Conservation (phyloP, 306 rosid genomes). For the Ammopiptanthus mongolicus region DNA sequence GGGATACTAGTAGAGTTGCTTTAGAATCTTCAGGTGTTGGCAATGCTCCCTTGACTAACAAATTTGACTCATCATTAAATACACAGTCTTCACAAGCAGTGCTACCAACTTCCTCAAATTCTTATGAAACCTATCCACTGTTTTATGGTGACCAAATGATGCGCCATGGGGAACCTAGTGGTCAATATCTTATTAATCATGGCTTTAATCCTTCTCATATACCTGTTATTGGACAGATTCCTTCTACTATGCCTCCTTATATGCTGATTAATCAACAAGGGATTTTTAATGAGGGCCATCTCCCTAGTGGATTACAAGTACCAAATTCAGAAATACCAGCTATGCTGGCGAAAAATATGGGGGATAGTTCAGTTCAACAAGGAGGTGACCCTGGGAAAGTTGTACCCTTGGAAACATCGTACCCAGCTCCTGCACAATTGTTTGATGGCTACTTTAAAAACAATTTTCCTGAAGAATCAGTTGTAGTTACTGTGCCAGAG, state of each 20-base stretch:
- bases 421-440: slow-evolving; percentile 24
- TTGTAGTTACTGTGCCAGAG: slow-evolving; percentile 22
- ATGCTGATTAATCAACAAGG: slow-evolving; percentile 37
- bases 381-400: slow-evolving; percentile 31
- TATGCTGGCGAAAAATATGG: slow-evolving; percentile 25
- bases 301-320: slow-evolving; percentile 24
- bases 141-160: slow-evolving; percentile 32
- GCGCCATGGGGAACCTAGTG: slow-evolving; percentile 33
- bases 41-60: slow-evolving; percentile 28
- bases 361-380: slow-evolving; percentile 36
- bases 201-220: slow-evolving; percentile 27
- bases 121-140: slow-evolving; percentile 34
- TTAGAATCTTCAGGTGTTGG: slow-evolving; percentile 25
- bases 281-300: slow-evolving; percentile 26
- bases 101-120: slow-evolving; percentile 35
- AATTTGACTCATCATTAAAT: slow-evolving; percentile 23
- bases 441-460: slow-evolving; percentile 24
- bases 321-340: slow-evolving; percentile 29
- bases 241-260: slow-evolving; percentile 18
- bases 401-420: slow-evolving; percentile 13
- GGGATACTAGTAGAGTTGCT: slow-evolving; percentile 30
- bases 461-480: slow-evolving; percentile 23
- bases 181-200: slow-evolving; percentile 32
- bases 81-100: slow-evolving; percentile 33
- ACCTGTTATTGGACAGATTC: slow-evolving; percentile 24